Base-by-base conservation (phyloP, 768 basidiomycete genomes). In the Panaeolus papilionaceus region DNA sequence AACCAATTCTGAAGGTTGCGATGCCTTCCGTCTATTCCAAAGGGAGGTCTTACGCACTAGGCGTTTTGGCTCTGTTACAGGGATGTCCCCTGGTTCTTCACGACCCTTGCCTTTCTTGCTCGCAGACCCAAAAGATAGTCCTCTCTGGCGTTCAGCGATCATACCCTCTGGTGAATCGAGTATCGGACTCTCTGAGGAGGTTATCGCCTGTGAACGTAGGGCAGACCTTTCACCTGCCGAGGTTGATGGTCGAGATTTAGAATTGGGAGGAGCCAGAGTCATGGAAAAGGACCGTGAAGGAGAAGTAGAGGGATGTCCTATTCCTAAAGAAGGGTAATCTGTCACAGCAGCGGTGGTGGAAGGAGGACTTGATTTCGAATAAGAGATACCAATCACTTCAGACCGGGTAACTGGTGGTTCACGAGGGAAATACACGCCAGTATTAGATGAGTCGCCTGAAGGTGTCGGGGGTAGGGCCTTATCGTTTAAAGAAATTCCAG, bases 1-100 rank as follows among this genome's bases (percentile, higher is more conserved):
- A 18, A 49, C 63, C 38, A 65, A 28, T 69, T 68, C 64, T 16
- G 44, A 61, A 16, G 66, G 38, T 11, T 64, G 65, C 5, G 37
- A 38, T 18, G 38, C 64, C 49, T 86, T 82, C 77, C 82, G 88
- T 67, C 86, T 84, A 58, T 79, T 80, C 90, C 91, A 92, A 72
- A 92, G 92, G 6, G 92, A 92, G 10, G 87, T 72, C 74, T 87
- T 88, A 63, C 89, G 86, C 11, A 83, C 77, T 38, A 90, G 69
- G 4, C 81, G 72, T 45, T 83, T 85, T 7, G 82, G 75, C 20
- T 78, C 68, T 6, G 75, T n/a, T 64, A 74, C 76, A 5, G 77
- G 66, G 44, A 74, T 40, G 26, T 68, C 40, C 33, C 63, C 68
- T 37, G 71, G 39, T 45, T 69, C 71, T 45, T 77, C 79, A 20